Percentiles rank a stretch among this genome's conserved stretches.
Conservation (phyloP, 1,284 basidiomycete species). For the Rugosomyces carneus region DNA sequence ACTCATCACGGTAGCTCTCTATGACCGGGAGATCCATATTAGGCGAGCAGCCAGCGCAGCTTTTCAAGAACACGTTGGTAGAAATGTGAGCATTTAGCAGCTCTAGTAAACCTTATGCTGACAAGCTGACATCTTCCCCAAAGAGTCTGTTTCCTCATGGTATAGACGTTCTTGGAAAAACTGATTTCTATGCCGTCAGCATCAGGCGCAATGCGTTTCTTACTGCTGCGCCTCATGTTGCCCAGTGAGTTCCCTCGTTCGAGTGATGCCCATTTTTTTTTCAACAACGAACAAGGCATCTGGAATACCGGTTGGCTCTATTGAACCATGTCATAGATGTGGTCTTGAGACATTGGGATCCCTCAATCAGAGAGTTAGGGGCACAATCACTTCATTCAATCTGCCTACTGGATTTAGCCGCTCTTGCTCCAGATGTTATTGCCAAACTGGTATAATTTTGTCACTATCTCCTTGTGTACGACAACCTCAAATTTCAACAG, state of each 20-base stretch:
- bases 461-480: slow-evolving; percentile 4
- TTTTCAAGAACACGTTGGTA: slow-evolving; percentile 95
- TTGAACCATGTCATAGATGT: slow-evolving; percentile 73
- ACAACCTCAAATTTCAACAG: slow-evolving; percentile 33
- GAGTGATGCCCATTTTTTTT: neutral
- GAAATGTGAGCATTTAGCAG: slow-evolving; percentile 58
- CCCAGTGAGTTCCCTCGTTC: slow-evolving; percentile 50
- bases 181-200: slow-evolving; percentile 94
- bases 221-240: slow-evolving; percentile 79
- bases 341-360: slow-evolving; percentile 88
- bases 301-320: slow-evolving; percentile 67
- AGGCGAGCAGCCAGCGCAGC: slow-evolving; percentile 96
- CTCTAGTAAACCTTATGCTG: slow-evolving; percentile 13
- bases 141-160: slow-evolving; percentile 89
- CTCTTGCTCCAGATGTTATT: slow-evolving; percentile 46
- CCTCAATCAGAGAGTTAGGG: slow-evolving; percentile 74
- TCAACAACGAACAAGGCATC: slow-evolving; percentile 38
- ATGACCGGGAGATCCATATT: slow-evolving; percentile 93
- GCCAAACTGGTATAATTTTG: slow-evolving; percentile 39
- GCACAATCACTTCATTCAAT: slow-evolving; percentile 71
- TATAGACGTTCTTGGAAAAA: slow-evolving; percentile 86
- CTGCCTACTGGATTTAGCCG: slow-evolving; percentile 53
- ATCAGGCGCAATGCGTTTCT: slow-evolving; percentile 82
- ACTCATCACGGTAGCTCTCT: slow-evolving; percentile 76
- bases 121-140: slow-evolving; percentile 7